These are phyloP conservation scores for Diddensiella transvaalensis DNA, from an alignment of 805 yeast genomes.

Conservation along the genomic window DNA sequence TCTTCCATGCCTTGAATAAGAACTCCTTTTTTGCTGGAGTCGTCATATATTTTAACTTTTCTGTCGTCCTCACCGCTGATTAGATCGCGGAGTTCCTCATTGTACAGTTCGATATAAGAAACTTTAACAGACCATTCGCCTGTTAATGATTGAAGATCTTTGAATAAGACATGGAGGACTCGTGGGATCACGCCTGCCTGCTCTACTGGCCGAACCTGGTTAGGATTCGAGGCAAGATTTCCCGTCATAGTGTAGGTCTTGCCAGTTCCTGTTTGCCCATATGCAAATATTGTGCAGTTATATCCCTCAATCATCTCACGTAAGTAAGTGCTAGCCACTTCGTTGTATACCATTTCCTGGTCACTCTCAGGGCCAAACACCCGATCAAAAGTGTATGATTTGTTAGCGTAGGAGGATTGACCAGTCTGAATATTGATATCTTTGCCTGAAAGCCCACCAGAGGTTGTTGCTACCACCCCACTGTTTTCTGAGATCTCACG, in stretches of 20 bases:
- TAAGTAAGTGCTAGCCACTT: conserved; percentile 40
- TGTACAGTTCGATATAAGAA: conserved; percentile 79
- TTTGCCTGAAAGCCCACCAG: conserved; percentile 9
- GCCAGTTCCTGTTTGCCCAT: conserved; percentile 93
- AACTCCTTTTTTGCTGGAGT: conserved; percentile 40
- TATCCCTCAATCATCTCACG: conserved; percentile 54
- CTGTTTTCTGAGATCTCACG: conserved; percentile 55
- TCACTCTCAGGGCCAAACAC: conserved; percentile 51
- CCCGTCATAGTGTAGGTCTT: conserved; percentile 75
- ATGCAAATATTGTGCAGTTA: conserved; percentile 87
- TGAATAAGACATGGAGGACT: conserved; percentile 50
- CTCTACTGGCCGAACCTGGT: conserved; percentile 28
- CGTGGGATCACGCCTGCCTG: conserved; percentile 64
- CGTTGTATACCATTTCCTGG: conserved; percentile 56
- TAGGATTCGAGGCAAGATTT: conserved; percentile 25
- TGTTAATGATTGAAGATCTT: conserved; percentile 35
- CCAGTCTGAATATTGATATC: conserved; percentile 5
- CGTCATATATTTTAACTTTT: conserved; percentile 52
- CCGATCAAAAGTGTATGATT: conserved; percentile 54
- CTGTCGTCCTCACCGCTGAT: conserved; percentile 45
- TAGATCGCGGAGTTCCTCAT: conserved; percentile 77
- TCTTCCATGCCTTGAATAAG: conserved; percentile 57
- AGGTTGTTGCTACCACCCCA: conserved; percentile 46
- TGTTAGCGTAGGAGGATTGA: conserved; percentile 6
- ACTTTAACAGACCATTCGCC: conserved; percentile 65